Base-by-base conservation (phyloP, 225 moss, liverwort and hornwort species). In the Straminergon stramineum region DNA sequence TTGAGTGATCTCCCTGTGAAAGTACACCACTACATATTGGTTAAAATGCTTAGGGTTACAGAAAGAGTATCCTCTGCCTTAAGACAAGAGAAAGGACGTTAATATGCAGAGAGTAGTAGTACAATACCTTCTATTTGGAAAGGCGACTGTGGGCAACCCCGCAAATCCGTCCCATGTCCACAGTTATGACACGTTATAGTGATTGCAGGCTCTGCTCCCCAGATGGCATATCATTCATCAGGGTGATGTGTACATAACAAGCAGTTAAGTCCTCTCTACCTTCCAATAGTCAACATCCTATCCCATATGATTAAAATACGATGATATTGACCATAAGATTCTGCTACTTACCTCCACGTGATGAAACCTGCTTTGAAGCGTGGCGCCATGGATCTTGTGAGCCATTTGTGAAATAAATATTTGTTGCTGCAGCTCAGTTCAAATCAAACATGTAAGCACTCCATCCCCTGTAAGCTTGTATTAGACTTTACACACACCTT, bases 331-430 rank as follows among this genome's bases (percentile, higher is more conserved):
- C 84, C 80, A 15, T 21, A 73, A 67, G 43, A 53, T 51, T 53
- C 71, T 19, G 58, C 28, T 56, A 81, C 90, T 93, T 83, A 97
- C 97, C 94, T 91, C 96, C 96, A 65, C 94, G 94, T 84, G 99
- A 96, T 41, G 99, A 95, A 24, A 86, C 96, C 93, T 96, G 97
- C 93, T 99, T 99, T 9, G 99, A 97, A 51, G 99, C 99, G 77
- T 96, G 95, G 56, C 97, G 96, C 99, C 99, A 99, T 45, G 99
- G 97, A 94, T 99, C 99, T 89, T 97, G 97, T 45, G 99, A 99
- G 87, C 99, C 96, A 83, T 99, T 99, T 43, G 95, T 93, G 86
- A 99, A 99, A 53, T 93, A 93, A 35, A 99, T 93, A 71, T 96
- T 96, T 79, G 97, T 94, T 61, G 96, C 97, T 97, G 91, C 92